Evolutionary conservation across 768 basidiomycete genomes (phyloP).

Genomic region (Mrakia frigida): DNA sequence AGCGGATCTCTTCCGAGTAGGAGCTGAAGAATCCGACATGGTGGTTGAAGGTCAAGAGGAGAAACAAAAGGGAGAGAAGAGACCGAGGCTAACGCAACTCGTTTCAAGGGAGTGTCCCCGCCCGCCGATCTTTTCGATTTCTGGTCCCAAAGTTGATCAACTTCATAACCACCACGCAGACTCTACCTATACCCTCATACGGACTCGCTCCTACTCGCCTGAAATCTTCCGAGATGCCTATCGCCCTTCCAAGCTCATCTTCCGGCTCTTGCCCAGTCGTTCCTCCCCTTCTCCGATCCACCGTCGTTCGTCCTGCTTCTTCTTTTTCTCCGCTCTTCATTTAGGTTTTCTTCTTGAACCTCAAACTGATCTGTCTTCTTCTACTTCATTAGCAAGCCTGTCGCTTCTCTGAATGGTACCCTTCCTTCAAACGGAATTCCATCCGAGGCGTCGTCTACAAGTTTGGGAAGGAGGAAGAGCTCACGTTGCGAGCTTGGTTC

Average conservation of each 20-base stretch:
- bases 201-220: too few species aligned
- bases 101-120: neutral
- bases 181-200: too few species aligned
- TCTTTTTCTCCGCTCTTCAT: neutral
- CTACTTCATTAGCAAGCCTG: constrained; percentile 8
- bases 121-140: too few species aligned
- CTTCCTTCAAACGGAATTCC: constrained; percentile 57
- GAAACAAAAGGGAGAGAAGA: too few species aligned
- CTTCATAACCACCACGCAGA: too few species aligned
- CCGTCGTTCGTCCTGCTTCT: constrained; percentile 12
- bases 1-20: neutral
- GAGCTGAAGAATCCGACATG: constrained; percentile 1
- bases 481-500: constrained; percentile 64
- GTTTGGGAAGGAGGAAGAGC: constrained; percentile 60
- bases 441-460: constrained; percentile 29
- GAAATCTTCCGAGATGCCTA: neutral
- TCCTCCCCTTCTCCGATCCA: constrained; percentile 7
- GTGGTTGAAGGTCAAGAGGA: neutral
- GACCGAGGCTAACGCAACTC: neutral
- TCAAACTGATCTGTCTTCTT: too few species aligned
- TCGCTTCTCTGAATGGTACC: constrained; percentile 79
- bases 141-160: too few species aligned
- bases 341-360: neutral
- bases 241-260: neutral
- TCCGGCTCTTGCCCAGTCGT: neutral